Conservation (phyloP, 306 rosid species). For the Sechiopsis laciniata region DNA sequence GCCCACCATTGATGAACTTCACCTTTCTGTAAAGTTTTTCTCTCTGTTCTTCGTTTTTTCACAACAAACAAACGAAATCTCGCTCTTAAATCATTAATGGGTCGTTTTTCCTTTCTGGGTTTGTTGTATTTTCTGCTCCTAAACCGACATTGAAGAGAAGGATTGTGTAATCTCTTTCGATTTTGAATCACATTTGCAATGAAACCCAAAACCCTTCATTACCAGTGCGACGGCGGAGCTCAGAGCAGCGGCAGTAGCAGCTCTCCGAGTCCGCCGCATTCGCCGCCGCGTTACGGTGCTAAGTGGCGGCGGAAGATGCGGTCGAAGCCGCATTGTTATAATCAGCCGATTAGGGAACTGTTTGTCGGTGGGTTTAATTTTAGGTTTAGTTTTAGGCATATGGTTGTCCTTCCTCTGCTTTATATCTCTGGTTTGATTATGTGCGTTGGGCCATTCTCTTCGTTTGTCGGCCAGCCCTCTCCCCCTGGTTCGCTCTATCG, state of each 20-base stretch:
- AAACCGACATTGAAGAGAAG: not conserved
- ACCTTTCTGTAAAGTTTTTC: not conserved
- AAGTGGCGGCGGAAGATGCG: constrained; percentile 51
- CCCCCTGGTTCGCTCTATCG: constrained; percentile 86
- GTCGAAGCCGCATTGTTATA: constrained; percentile 37
- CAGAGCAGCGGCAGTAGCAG: constrained; percentile 37
- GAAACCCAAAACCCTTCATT: constrained; percentile 52
- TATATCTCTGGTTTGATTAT: constrained; percentile 74
- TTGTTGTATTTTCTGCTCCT: not conserved
- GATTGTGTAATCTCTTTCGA: not conserved
- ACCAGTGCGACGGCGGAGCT: constrained; percentile 33
- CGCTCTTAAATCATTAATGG: not conserved
- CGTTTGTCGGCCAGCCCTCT: constrained; percentile 48
- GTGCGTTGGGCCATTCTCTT: constrained; percentile 82
- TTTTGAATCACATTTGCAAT: constrained; percentile 22
- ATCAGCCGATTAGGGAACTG: constrained; percentile 25
- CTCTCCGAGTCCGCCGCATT: constrained; percentile 86
- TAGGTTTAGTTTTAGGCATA: constrained; percentile 65
- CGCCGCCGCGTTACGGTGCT: constrained; percentile 35
- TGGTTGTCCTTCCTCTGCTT: constrained; percentile 63
- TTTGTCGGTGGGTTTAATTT: constrained; percentile 42
- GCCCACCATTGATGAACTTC: constrained; percentile 15
- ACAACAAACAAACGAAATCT: not conserved
- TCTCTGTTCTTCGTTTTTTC: not conserved
- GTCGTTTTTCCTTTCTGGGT: not conserved